phyloP scores from a whole-genome alignment of 2,329 filamentous ascomycete species.

The Bipolaris gigantea region DNA sequence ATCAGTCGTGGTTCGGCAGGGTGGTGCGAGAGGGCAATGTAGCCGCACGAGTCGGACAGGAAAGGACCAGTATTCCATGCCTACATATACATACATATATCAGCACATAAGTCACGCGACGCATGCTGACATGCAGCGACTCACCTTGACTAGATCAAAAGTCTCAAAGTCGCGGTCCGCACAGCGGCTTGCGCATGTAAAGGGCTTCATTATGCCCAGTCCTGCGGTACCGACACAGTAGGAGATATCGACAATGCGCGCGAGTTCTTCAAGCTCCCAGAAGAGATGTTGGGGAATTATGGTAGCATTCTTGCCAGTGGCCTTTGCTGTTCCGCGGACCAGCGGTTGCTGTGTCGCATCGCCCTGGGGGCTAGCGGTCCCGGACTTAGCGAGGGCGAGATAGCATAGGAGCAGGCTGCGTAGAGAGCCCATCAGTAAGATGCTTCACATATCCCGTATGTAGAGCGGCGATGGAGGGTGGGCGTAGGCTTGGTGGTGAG shows the following conservation, averaged over 20 bases:
- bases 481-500: conserved; percentile 17
- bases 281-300: conserved; percentile 68
- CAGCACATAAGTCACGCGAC: conserved; percentile 2
- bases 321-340: conserved; percentile 18
- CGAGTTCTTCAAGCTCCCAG: conserved; percentile 78
- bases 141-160: conserved; percentile 71
- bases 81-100: conserved; percentile 49
- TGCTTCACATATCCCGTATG: conserved; percentile 35
- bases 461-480: not conserved
- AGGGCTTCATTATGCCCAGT: conserved; percentile 80
- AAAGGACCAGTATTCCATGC: conserved; percentile 90
- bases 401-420: conserved; percentile 25
- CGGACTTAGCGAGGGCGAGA: conserved; percentile 21
- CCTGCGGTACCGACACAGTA: conserved; percentile 90
- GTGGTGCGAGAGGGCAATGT: conserved; percentile 81
- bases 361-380: conserved; percentile 11
- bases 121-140: conserved; percentile 4
- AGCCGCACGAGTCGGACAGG: conserved; percentile 89
- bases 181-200: conserved; percentile 83
- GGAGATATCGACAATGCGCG: conserved; percentile 89
- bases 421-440: conserved; percentile 24
- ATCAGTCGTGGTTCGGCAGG: conserved; percentile 67
- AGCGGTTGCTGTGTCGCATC: conserved; percentile 31
- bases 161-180: conserved; percentile 76
- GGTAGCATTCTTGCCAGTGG: conserved; percentile 34